Evolutionary conservation across 192 early-diverging fungal species (phyloP).

Genomic region (Linnemannia hyalina): DNA sequence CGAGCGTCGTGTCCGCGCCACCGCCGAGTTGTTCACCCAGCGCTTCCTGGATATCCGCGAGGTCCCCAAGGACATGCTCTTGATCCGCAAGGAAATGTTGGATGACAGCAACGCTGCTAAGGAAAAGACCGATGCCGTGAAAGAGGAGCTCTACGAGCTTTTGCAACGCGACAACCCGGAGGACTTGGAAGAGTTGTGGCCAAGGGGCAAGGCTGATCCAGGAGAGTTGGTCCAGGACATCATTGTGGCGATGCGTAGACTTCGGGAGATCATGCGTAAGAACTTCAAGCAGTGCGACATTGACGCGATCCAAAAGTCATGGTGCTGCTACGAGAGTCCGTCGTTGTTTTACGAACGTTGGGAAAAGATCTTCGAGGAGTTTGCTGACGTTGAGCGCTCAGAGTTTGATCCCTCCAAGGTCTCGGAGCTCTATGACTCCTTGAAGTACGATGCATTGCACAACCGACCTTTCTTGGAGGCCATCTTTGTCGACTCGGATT

Average conservation of each 20-base stretch:
- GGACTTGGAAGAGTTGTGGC: slow-evolving; percentile 55
- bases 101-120: slow-evolving; percentile 97
- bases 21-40: slow-evolving; percentile 79
- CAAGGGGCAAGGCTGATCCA: slow-evolving; percentile 54
- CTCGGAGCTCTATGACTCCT: slow-evolving; percentile 94
- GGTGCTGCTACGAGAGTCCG: slow-evolving; percentile 94
- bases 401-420: slow-evolving; percentile 87
- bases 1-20: slow-evolving; percentile 90
- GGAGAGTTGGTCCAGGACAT: slow-evolving; percentile 72
- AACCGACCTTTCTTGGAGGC: slow-evolving; percentile 89
- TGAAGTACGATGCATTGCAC: slow-evolving; percentile 98
- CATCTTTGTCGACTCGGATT: slow-evolving; percentile 67
- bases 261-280: slow-evolving; percentile 81
- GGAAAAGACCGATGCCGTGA: slow-evolving; percentile 92
- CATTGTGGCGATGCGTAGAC: slow-evolving; percentile 73
- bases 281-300: slow-evolving; percentile 78
- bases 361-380: slow-evolving; percentile 96
- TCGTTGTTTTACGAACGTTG: slow-evolving; percentile 92
- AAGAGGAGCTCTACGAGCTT: slow-evolving; percentile 71
- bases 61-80: slow-evolving; percentile 72
- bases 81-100: slow-evolving; percentile 90
- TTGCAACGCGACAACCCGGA: slow-evolving; percentile 55
- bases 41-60: slow-evolving; percentile 73
- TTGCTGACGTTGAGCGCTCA: slow-evolving; percentile 68
- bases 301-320: slow-evolving; percentile 76